Base-by-base conservation (phyloP, 108 stramenopile genomes). In the Conticribra guillardii region DNA sequence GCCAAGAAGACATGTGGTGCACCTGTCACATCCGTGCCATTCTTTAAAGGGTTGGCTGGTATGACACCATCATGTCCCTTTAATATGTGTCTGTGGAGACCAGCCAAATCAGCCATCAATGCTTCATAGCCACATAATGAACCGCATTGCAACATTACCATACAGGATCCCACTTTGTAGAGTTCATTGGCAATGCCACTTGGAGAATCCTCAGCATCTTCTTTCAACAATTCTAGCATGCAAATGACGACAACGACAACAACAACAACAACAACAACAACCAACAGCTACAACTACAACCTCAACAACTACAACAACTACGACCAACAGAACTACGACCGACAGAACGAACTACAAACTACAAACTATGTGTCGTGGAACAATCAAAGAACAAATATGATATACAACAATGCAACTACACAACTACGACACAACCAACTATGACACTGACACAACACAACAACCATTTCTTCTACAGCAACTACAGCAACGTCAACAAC, bases 51-150 rank as follows among this genome's bases (percentile, higher is more conserved):
- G 1, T 47, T n/a, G 18, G 19, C 0, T 8, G 69, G 69, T 31
- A 60, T 50, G 1, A 34, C 19, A 5, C 58, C 69, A 33, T 19
- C 19, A 24, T 29, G 2, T 2, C 69, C 69, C 29, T 32, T 24
- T 15, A 15, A 14, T 1, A 69, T 21, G 22, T 69, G n/a, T 3
- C 14, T 19, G 0, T 22, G 4, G 1, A 45, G 41, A 3, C 34
- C 67, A 0, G 56, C 56, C 1, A 69, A 5, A 29, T 69, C 50
- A 3, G 58, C 3, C 2, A 16, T 22, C 9, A 69, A 60, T 14
- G 26, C 57, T 47, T 69, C 69, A 24, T 41, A 37, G 26, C 69
- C 69, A 1, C 57, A 18, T 0, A 69, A 22, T 21, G 69, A 69
- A 3, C 28, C 57, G 2, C n/a, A 27, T 7, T 26, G 27, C 11